A percentile compares a stretch with the other conserved stretches of the same genome.
Conservation (phyloP, 2,329 filamentous ascomycete species). For the Fusarium tjaetaba region DNA sequence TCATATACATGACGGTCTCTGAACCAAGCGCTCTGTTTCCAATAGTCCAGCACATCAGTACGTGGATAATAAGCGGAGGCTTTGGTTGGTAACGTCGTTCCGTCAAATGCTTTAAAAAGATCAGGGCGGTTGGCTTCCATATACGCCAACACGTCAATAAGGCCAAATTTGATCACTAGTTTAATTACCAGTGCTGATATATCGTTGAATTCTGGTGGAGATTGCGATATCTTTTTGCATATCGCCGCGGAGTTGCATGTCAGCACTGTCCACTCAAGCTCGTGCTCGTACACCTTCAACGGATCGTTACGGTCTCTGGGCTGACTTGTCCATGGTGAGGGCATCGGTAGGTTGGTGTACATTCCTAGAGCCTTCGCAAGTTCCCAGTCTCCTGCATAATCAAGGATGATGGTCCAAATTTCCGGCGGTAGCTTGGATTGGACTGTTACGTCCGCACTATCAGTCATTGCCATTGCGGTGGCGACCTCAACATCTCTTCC, state of each 20-base stretch:
- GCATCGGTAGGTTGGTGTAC: slow-evolving; percentile 79
- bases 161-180: slow-evolving; percentile 90
- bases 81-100: slow-evolving; percentile 85
- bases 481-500: slow-evolving; percentile 74
- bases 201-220: slow-evolving; percentile 74
- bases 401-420: slow-evolving; percentile 88
- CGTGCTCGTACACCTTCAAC: slow-evolving; percentile 76
- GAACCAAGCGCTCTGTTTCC: slow-evolving; percentile 84
- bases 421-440: slow-evolving; percentile 76
- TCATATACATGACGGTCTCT: slow-evolving; percentile 84
- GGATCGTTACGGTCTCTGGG: slow-evolving; percentile 71
- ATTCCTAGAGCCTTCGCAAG: slow-evolving; percentile 82
- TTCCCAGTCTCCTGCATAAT: slow-evolving; percentile 90
- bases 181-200: slow-evolving; percentile 86
- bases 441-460: slow-evolving; percentile 47
- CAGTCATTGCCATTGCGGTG: slow-evolving; percentile 51
- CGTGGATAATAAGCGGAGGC: slow-evolving; percentile 88
- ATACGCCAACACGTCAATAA: slow-evolving; percentile 79
- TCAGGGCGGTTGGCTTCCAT: slow-evolving; percentile 70
- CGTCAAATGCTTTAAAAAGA: slow-evolving; percentile 87
- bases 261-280: slow-evolving; percentile 86
- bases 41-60: slow-evolving; percentile 88
- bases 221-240: slow-evolving; percentile 76
- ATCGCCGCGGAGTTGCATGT: slow-evolving; percentile 76
- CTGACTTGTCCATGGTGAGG: slow-evolving; percentile 72